A percentile compares a stretch with the other conserved stretches of the same genome.
phyloP scores from a whole-genome alignment of 2,329 filamentous ascomycete species.

The Didymella pinodella region DNA sequence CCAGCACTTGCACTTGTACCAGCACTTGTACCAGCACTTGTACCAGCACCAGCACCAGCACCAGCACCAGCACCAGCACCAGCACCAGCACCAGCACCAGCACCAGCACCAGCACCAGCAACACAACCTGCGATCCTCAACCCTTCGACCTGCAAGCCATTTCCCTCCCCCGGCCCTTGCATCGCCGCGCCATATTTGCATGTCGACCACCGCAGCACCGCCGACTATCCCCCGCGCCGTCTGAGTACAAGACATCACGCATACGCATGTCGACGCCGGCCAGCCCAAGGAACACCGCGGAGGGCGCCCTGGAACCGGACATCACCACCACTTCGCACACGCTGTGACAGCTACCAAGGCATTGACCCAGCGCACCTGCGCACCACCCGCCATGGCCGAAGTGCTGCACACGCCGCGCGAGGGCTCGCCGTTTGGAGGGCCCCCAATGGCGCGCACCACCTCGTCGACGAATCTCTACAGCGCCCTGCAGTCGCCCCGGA shows the following conservation, averaged over 20 bases:
- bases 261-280: slow-evolving; percentile 46
- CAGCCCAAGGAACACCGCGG: slow-evolving; percentile 27
- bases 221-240: slow-evolving; percentile 11
- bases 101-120: slow-evolving; percentile 1
- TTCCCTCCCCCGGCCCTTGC: slow-evolving; percentile 18
- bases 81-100: background rate
- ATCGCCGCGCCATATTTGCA: slow-evolving; percentile 15
- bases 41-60: slow-evolving; percentile 1
- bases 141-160: no score
- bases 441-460: slow-evolving; percentile 51
- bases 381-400: slow-evolving; percentile 49
- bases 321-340: slow-evolving; percentile 23
- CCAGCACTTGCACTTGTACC: slow-evolving; percentile 4
- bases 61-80: background rate
- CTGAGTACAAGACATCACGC: slow-evolving; percentile 26
- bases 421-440: slow-evolving; percentile 45
- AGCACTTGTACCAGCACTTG: background rate
- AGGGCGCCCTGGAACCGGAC: slow-evolving; percentile 39
- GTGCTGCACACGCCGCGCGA: slow-evolving; percentile 41
- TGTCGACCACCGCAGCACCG: slow-evolving; percentile 25
- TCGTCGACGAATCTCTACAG: slow-evolving; percentile 56
- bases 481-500: slow-evolving; percentile 43
- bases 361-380: slow-evolving; percentile 28
- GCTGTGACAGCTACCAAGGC: slow-evolving; percentile 33
- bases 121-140: background rate